phyloP scores from a whole-genome alignment of 2,329 filamentous ascomycete species.

The Cylindrodendrum hubeiense region DNA sequence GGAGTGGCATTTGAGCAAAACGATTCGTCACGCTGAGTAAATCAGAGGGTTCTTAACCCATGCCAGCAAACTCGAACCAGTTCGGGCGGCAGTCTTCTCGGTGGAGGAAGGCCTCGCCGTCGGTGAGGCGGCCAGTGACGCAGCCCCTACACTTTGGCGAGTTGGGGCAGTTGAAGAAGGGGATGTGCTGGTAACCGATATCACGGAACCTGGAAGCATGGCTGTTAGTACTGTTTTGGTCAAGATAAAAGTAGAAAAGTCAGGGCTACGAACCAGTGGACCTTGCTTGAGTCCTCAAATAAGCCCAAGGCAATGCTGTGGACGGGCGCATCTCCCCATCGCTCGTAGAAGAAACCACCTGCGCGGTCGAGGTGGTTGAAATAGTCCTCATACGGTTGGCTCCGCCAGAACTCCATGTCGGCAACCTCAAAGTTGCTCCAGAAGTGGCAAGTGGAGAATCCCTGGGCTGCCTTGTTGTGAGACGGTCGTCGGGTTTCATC shows the following conservation, averaged over 20 bases:
- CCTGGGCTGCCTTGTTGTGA: slow-evolving; percentile 84
- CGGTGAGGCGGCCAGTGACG: slow-evolving; percentile 87
- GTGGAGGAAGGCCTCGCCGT: slow-evolving; percentile 86
- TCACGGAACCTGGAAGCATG: slow-evolving; percentile 87
- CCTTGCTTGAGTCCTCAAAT: slow-evolving; percentile 90
- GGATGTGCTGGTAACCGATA: slow-evolving; percentile 98
- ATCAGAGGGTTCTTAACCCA: slow-evolving; percentile 65
- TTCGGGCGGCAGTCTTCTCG: slow-evolving; percentile 94
- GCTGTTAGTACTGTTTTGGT: slow-evolving; percentile 13
- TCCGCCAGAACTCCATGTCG: slow-evolving; percentile 92
- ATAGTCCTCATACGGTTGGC: slow-evolving; percentile 91
- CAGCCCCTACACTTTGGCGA: slow-evolving; percentile 93
- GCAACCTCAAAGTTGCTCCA: slow-evolving; percentile 99
- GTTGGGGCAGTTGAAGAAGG: slow-evolving; percentile 99
- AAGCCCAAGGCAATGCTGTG: slow-evolving; percentile 93
- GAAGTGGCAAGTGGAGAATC: slow-evolving; percentile 98
- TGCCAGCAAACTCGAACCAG: slow-evolving; percentile 96
- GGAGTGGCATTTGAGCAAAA: not conserved
- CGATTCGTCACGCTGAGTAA: not conserved
- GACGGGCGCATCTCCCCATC: slow-evolving; percentile 98
- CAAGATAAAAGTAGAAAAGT: not conserved
- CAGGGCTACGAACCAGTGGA: slow-evolving; percentile 84
- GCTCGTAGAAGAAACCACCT: slow-evolving; percentile 98
- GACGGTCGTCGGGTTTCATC: slow-evolving; percentile 82
- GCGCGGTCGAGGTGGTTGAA: slow-evolving; percentile 97